Conservation (phyloP, 2,329 filamentous ascomycete species). For the Calonectria naviculata region DNA sequence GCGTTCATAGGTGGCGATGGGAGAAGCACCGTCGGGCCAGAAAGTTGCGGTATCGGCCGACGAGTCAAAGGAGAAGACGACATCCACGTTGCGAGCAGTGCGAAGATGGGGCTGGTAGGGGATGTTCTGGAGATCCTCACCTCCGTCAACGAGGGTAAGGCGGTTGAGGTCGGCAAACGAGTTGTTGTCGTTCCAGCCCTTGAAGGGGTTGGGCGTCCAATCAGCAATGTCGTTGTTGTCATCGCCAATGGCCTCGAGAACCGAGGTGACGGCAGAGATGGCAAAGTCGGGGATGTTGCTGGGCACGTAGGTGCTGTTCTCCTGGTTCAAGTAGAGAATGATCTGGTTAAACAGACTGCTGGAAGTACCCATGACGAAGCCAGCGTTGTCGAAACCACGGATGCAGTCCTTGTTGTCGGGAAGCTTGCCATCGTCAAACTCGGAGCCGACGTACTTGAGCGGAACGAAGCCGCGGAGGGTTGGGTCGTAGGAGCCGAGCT, state of each 20-base stretch:
- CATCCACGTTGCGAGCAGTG: constrained; percentile 64
- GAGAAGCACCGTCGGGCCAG: constrained; percentile 71
- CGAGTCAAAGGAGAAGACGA: constrained; percentile 74
- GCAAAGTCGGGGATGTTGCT: constrained; percentile 59
- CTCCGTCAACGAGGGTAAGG: constrained; percentile 84
- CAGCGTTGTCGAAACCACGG: constrained; percentile 80
- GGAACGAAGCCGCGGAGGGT: constrained; percentile 70
- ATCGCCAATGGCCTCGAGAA: constrained; percentile 67
- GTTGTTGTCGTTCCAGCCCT: constrained; percentile 60
- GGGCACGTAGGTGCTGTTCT: constrained; percentile 57
- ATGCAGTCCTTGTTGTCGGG: constrained; percentile 58
- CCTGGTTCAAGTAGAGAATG: constrained; percentile 74
- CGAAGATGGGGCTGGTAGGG: constrained; percentile 75
- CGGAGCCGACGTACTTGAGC: constrained; percentile 69
- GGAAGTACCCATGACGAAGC: constrained; percentile 85
- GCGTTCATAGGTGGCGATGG: constrained; percentile 68
- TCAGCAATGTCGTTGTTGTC: constrained; percentile 81
- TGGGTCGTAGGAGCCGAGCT: constrained; percentile 73
- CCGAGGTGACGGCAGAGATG: constrained; percentile 55
- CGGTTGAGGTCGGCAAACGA: constrained; percentile 55
- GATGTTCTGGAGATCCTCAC: constrained; percentile 83
- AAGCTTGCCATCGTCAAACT: constrained; percentile 62
- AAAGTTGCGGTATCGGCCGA: constrained; percentile 67
- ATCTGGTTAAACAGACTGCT: constrained; percentile 82
- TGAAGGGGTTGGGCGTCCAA: constrained; percentile 70